Evolutionary conservation across 1,284 basidiomycete genomes (phyloP).

Genomic region (Ceratobasidium sp.): DNA sequence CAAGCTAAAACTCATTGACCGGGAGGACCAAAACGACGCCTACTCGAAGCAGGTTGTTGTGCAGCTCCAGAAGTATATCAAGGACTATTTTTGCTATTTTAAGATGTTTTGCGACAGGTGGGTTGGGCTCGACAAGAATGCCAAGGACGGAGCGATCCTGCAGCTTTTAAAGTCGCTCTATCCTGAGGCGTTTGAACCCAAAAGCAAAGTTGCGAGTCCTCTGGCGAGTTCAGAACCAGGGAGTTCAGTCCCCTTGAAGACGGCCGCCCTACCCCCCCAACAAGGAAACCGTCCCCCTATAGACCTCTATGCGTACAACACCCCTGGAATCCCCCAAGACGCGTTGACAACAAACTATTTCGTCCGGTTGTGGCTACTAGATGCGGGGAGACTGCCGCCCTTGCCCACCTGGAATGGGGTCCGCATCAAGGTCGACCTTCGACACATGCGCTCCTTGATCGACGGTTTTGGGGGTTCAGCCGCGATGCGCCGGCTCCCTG

Average conservation of each 20-base stretch:
- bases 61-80: neutral
- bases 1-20: neutral
- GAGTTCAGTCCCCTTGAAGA: neutral
- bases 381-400: neutral
- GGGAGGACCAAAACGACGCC: slow-evolving; percentile 2
- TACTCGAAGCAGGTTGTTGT: neutral
- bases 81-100: neutral
- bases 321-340: neutral
- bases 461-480: neutral
- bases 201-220: no score
- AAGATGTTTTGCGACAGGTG: slow-evolving; percentile 12
- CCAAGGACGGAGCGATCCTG: neutral
- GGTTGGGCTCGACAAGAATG: neutral
- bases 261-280: neutral
- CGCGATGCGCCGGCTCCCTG: neutral
- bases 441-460: neutral
- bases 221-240: neutral
- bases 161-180: neutral
- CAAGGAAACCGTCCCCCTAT: neutral
- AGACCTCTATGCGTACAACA: neutral
- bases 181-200: neutral
- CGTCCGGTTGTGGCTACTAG: neutral
- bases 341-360: neutral
- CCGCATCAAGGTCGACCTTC: neutral
- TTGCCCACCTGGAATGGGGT: slow-evolving; percentile 1